Conservation (phyloP, 2,329 filamentous ascomycete genomes). For the Macrophomina tecta region DNA sequence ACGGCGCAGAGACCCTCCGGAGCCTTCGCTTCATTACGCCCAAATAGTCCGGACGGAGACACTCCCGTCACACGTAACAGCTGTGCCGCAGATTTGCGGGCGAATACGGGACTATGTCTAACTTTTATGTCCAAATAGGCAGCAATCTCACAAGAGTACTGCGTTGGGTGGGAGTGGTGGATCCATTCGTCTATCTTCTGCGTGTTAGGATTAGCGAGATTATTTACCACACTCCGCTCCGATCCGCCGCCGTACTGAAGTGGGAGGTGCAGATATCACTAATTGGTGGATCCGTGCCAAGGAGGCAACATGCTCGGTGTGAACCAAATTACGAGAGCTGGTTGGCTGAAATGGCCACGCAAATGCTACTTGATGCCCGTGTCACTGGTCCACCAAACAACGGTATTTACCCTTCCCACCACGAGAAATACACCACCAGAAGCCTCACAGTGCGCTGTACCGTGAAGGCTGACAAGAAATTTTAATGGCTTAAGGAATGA, state of each 20-base stretch:
- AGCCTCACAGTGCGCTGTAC: neutral
- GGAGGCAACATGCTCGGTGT: too few relatives aligned
- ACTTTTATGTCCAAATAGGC: neutral
- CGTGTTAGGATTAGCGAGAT: neutral
- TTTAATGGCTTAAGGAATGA: neutral
- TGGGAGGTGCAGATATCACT: too few relatives aligned
- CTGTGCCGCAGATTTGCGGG: neutral
- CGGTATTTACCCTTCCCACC: too few relatives aligned
- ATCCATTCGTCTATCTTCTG: neutral
- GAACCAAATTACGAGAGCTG: neutral
- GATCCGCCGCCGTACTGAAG: neutral
- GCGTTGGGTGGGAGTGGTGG: neutral
- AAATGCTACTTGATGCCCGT: too few relatives aligned
- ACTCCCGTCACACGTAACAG: neutral
- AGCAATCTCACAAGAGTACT: neutral
- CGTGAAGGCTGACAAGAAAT: neutral
- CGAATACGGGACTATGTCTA: too few relatives aligned
- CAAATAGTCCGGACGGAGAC: neutral
- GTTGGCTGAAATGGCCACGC: too few relatives aligned
- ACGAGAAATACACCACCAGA: neutral
- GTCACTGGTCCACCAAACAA: too few relatives aligned
- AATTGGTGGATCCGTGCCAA: too few relatives aligned
- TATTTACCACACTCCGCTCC: neutral
- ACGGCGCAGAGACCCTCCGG: neutral
- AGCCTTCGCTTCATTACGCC: neutral